Conservation (phyloP, 768 basidiomycete genomes). For the Clitopilus hobsonii region DNA sequence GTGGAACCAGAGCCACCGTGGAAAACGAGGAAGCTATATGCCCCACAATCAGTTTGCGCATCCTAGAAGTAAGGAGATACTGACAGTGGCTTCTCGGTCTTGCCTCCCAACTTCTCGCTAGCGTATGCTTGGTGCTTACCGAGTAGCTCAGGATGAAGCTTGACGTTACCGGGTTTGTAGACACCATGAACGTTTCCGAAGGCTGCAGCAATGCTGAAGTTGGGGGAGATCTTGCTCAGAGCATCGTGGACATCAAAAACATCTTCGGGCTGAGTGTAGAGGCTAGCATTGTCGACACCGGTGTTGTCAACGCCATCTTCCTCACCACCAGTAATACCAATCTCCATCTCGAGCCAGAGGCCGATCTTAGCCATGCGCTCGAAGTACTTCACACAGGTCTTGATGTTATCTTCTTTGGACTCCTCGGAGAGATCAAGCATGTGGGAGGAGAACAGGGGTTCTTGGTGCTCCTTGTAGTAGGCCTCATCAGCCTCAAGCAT, state of each 20-base stretch:
- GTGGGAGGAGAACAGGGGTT: constrained; percentile 92
- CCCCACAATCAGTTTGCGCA: not conserved
- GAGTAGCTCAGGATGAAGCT: constrained; percentile 86
- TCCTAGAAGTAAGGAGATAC: constrained; percentile 19
- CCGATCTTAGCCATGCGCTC: constrained; percentile 89
- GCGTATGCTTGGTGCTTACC: constrained; percentile 85
- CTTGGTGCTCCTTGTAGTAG: constrained; percentile 86
- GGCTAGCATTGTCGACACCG: constrained; percentile 83
- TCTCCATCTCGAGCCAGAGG: constrained; percentile 99
- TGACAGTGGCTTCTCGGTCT: constrained; percentile 75
- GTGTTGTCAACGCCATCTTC: constrained; percentile 99
- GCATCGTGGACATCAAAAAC: constrained; percentile 88
- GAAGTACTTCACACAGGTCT: constrained; percentile 91
- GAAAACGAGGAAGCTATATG: constrained; percentile 90
- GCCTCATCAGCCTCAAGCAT: constrained; percentile 97
- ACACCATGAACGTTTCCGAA: constrained; percentile 99
- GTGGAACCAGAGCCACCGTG: constrained; percentile 98
- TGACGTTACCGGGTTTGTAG: constrained; percentile 98
- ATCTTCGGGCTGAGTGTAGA: constrained; percentile 98
- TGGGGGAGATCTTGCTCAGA: constrained; percentile 79
- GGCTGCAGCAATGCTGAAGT: constrained; percentile 96
- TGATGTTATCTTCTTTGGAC: constrained; percentile 91
- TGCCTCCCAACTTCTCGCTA: constrained; percentile 59
- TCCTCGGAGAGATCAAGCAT: constrained; percentile 98
- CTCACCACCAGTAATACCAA: constrained; percentile 99